Base-by-base conservation (phyloP, 2,329 filamentous ascomycete genomes). In the Amauroascus verrucosus region DNA sequence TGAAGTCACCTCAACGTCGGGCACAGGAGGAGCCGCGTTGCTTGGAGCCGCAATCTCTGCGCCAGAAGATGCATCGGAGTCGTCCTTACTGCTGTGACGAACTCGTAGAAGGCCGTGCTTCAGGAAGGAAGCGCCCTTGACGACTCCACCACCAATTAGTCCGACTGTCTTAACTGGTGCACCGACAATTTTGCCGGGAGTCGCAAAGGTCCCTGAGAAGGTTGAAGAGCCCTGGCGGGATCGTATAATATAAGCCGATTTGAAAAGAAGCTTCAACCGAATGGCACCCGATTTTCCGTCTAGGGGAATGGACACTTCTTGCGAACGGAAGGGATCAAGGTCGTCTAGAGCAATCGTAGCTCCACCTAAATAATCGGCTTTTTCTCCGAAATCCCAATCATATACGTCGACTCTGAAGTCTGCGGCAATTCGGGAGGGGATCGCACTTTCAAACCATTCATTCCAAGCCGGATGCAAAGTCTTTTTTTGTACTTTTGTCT, bases 361-460 rank as follows among this genome's bases (percentile, higher is more conserved):
- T 55, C 77, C 79, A 43, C 93, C 93, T n/a, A 98, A 74, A 66
- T 85, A 86, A 69, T 98, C 93, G 1, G 90, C 88, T 70, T 90
- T 91, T 68, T 95, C 89, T 46, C 88, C 91, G 74, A 97, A 95
- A 68, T 98, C 93, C 81, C 91, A 98, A 66, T 98, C 93, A 67
- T 84, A 95, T 1, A 97, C 83, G 53, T 87, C 86, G 63, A 88
- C 82, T 30, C 77, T 78, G 70, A 98, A 93, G 24, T 93, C 81
- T 35, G 90, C 86, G 0, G 79, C 88, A 14, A 89, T 95, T 55
- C 93, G 80, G 13, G 89, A 95, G 16, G 87, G 83, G 50, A 98
- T 75, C 0, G 83, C 76, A 0, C 88, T 77, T 68, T 96, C 90
- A 64, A 98, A 98, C 68, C 83, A 90, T 66, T 98, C 93, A 65